Percentiles rank a stretch among this genome's conserved stretches.
These are phyloP conservation scores for Nothopassalora personata DNA, from an alignment of 2,329 filamentous ascomycete genomes.

Conservation along the genomic window DNA sequence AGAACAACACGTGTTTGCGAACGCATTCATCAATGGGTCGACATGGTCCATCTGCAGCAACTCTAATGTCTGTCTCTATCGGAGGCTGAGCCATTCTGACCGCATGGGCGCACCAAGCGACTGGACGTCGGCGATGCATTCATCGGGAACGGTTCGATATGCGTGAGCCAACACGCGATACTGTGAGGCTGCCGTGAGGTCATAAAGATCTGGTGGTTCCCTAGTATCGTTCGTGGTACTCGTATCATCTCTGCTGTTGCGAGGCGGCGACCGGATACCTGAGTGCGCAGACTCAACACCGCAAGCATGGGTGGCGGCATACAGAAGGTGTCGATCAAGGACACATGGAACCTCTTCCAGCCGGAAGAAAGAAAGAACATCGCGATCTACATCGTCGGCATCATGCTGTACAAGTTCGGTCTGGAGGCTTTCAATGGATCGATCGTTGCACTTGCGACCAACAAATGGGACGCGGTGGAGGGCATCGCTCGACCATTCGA, in stretches of 20 bases:
- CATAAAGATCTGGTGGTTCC: neutral
- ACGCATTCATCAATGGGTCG: neutral
- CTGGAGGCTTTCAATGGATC: conserved; percentile 12
- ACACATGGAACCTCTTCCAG: conserved; percentile 7
- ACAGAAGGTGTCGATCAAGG: neutral
- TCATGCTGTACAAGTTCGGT: conserved; percentile 10
- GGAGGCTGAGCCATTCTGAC: neutral
- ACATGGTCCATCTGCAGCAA: neutral
- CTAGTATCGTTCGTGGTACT: neutral
- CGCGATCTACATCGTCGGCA: conserved; percentile 5
- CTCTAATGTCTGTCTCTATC: neutral
- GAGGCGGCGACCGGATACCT: neutral
- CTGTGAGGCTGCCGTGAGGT: neutral
- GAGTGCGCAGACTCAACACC: neutral
- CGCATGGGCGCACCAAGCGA: neutral
- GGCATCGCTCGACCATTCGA: neutral
- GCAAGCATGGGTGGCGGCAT: neutral
- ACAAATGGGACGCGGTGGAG: conserved; percentile 3
- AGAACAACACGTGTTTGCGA: neutral
- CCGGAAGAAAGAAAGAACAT: conserved; percentile 7
- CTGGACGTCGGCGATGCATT: neutral
- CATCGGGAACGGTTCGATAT: neutral
- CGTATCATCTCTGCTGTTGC: neutral
- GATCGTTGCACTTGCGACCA: conserved; percentile 7
- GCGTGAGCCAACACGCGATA: neutral